Conservation (phyloP, 768 basidiomycete species). For the Arthromyces matolae region DNA sequence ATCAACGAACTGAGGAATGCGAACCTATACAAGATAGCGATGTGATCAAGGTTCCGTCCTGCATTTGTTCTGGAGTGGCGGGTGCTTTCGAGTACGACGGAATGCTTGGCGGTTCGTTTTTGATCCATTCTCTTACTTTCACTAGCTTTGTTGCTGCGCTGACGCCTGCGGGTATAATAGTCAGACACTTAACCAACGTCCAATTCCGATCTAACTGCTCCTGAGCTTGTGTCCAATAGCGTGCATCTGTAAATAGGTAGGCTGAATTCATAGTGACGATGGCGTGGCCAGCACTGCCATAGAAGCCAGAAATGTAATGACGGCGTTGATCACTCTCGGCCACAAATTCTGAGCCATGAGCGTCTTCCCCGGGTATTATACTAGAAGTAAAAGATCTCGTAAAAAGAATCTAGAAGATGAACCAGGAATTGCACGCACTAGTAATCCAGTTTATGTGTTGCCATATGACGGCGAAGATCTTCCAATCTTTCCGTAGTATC, state of each 20-base stretch:
- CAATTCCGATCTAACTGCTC: slow-evolving; percentile 72
- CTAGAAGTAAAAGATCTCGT: slow-evolving; percentile 36
- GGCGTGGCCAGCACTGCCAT: slow-evolving; percentile 60
- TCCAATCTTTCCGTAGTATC: slow-evolving; percentile 61
- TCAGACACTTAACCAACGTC: slow-evolving; percentile 59
- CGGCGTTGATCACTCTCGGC: slow-evolving; percentile 71
- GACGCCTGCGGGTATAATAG: slow-evolving; percentile 48
- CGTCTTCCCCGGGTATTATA: slow-evolving; percentile 74
- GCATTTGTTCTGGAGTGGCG: slow-evolving; percentile 57
- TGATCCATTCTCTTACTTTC: slow-evolving; percentile 69
- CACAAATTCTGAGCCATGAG: slow-evolving; percentile 82
- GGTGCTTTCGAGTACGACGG: slow-evolving; percentile 60
- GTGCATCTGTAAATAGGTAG: slow-evolving; percentile 75
- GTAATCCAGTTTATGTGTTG: slow-evolving; percentile 64
- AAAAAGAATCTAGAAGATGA: slow-evolving; percentile 8
- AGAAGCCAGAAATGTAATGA: slow-evolving; percentile 70
- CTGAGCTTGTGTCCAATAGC: slow-evolving; percentile 80
- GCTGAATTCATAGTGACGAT: slow-evolving; percentile 64
- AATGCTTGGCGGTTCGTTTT: slow-evolving; percentile 50
- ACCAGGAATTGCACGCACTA: slow-evolving; percentile 49
- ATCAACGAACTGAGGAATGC: neutral
- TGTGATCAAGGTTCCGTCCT: slow-evolving; percentile 64
- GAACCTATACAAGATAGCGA: slow-evolving; percentile 69
- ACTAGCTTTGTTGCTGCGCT: slow-evolving; percentile 69
- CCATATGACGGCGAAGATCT: slow-evolving; percentile 63